These are phyloP conservation scores for Nicotiana noctiflora DNA, from an alignment of 257 asterid species.

Conservation along the genomic window DNA sequence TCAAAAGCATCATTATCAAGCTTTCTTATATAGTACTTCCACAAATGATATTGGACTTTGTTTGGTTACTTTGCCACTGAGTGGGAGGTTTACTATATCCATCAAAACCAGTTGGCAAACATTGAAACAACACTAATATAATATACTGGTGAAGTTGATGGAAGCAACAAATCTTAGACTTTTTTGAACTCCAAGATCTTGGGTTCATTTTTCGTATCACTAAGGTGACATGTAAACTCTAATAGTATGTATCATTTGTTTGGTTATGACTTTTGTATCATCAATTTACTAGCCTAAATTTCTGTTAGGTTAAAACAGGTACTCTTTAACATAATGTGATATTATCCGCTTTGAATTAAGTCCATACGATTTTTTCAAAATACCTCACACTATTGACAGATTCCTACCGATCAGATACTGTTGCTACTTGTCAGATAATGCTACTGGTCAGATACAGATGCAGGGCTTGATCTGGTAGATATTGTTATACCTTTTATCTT, in stretches of 20 bases:
- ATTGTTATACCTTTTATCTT: too few species aligned
- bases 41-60: neutral
- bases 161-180: neutral
- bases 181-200: neutral
- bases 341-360: too few species aligned
- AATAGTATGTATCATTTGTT: neutral
- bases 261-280: neutral
- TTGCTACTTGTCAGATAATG: too few species aligned
- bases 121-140: neutral
- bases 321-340: too few species aligned
- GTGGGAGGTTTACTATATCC: neutral
- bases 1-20: slow-evolving; percentile 19
- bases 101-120: slow-evolving; percentile 7
- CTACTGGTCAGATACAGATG: too few species aligned
- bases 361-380: too few species aligned
- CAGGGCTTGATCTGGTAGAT: too few species aligned
- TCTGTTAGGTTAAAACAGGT: too few species aligned
- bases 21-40: slow-evolving; percentile 1
- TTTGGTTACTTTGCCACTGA: neutral
- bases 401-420: too few species aligned
- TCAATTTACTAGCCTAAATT: neutral
- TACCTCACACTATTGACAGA: rapidly evolving
- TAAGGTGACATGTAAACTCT: neutral
- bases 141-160: neutral
- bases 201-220: neutral